A percentile compares a stretch with the other conserved stretches of the same genome.
Evolutionary conservation across 2,329 filamentous ascomycete genomes (phyloP).

Genomic region (Xylariaceae sp.): DNA sequence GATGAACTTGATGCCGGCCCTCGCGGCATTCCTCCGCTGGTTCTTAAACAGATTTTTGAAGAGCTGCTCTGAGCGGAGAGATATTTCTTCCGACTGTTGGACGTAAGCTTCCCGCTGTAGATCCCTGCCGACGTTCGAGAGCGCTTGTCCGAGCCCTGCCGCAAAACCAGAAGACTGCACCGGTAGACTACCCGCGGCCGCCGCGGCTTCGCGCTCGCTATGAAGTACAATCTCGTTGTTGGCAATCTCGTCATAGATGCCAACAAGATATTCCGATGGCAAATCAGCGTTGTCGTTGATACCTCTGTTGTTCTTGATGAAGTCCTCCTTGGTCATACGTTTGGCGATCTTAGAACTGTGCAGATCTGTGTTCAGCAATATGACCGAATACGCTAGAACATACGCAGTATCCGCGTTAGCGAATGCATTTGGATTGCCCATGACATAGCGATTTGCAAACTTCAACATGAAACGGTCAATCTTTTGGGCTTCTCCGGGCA

Average conservation of each 20-base stretch:
- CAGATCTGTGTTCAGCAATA: slow-evolving; percentile 93
- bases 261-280: slow-evolving; percentile 85
- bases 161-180: slow-evolving; percentile 70
- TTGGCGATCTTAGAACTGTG: slow-evolving; percentile 84
- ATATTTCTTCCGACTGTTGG: slow-evolving; percentile 93
- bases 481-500: slow-evolving; percentile 96
- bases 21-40: slow-evolving; percentile 78
- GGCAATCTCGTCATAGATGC: slow-evolving; percentile 90
- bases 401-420: slow-evolving; percentile 98
- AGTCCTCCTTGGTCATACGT: slow-evolving; percentile 94
- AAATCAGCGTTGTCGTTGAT: slow-evolving; percentile 97
- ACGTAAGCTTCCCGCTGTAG: slow-evolving; percentile 90
- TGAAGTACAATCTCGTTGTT: slow-evolving; percentile 92
- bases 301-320: slow-evolving; percentile 98
- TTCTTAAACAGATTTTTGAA: slow-evolving; percentile 93
- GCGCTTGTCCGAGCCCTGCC: slow-evolving; percentile 81
- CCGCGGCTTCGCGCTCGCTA: slow-evolving; percentile 87
- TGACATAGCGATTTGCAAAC: slow-evolving; percentile 94
- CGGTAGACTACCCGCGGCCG: slow-evolving; percentile 68
- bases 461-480: slow-evolving; percentile 99
- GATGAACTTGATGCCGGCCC: slow-evolving; percentile 75
- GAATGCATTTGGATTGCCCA: slow-evolving; percentile 94
- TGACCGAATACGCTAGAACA: slow-evolving; percentile 93
- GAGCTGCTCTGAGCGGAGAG: slow-evolving; percentile 72
- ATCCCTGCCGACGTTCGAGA: slow-evolving; percentile 90